Percentiles rank a stretch among this genome's conserved stretches.
Conservation (phyloP, 1,284 basidiomycete genomes). For the Lentinus polychrous region DNA sequence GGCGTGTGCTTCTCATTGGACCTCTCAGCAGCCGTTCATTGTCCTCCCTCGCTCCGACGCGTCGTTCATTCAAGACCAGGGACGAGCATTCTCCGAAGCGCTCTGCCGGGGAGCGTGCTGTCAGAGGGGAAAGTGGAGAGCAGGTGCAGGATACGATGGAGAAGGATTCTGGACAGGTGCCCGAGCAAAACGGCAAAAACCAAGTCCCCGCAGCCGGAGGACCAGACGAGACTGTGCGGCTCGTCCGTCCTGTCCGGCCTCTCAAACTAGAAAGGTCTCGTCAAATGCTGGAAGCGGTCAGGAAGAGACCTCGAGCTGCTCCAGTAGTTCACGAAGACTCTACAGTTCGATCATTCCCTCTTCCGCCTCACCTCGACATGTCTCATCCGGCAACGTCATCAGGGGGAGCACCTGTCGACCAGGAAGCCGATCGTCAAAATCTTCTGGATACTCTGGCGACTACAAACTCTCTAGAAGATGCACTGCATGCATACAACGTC, state of each 20-base stretch:
- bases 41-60: background rate
- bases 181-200: background rate
- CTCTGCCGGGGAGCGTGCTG: background rate
- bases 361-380: too few species aligned
- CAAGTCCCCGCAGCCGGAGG: background rate
- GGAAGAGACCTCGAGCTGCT: too few species aligned
- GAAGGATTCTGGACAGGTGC: background rate
- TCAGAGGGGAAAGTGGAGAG: background rate
- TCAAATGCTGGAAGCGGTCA: too few species aligned
- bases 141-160: background rate
- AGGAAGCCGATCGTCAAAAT: slow-evolving; percentile 11
- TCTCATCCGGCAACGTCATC: too few species aligned
- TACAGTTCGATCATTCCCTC: too few species aligned
- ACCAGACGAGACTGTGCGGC: background rate
- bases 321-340: too few species aligned
- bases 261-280: too few species aligned
- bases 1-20: slow-evolving; percentile 14
- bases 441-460: slow-evolving; percentile 29
- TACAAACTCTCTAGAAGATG: slow-evolving; percentile 37
- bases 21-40: background rate
- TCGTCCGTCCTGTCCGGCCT: too few species aligned
- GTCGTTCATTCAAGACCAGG: background rate
- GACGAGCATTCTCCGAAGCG: too few species aligned
- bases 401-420: background rate
- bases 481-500: slow-evolving; percentile 54